Evolutionary conservation across 495 filamentous ascomycete genomes (phyloP).

Genomic region (Sporormia fimetaria): DNA sequence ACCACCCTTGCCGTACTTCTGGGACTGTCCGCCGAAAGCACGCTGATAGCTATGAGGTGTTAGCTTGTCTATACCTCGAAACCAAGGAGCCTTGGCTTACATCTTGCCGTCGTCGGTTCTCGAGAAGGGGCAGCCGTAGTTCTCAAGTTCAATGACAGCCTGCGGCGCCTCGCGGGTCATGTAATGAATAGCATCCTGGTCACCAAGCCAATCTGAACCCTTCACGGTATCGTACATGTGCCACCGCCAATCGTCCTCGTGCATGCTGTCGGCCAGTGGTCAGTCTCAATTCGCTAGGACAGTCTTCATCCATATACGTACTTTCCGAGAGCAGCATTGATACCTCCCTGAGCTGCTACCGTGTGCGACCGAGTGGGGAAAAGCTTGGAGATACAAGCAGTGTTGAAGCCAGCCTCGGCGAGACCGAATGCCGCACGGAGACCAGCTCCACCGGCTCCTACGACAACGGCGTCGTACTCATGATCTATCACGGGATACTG

Average conservation of each 20-base stretch:
- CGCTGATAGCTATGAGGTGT: constrained; percentile 60
- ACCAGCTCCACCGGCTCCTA: constrained; percentile 88
- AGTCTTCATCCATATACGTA: constrained; percentile 29
- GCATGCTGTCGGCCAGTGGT: constrained; percentile 42
- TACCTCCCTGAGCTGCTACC: constrained; percentile 86
- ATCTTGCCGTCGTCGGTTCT: constrained; percentile 95
- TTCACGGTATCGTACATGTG: constrained; percentile 99
- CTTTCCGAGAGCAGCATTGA: constrained; percentile 95
- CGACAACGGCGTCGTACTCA: constrained; percentile 71
- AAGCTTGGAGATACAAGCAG: constrained; percentile 94
- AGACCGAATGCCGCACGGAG: constrained; percentile 92
- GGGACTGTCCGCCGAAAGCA: constrained; percentile 93
- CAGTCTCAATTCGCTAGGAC: neutral
- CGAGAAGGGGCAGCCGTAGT: constrained; percentile 96
- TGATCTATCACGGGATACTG: constrained; percentile 81
- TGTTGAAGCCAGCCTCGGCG: constrained; percentile 96
- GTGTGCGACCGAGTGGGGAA: constrained; percentile 95
- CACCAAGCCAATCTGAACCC: constrained; percentile 95
- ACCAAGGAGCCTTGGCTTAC: constrained; percentile 31
- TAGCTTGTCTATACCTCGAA: constrained; percentile 24
- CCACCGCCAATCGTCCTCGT: constrained; percentile 95
- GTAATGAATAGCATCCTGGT: constrained; percentile 98
- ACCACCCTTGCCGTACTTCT: constrained; percentile 88
- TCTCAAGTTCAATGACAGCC: constrained; percentile 87
- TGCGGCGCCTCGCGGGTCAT: constrained; percentile 93